phyloP scores from a whole-genome alignment of 306 rosid genomes.

The Vicia villosa region DNA sequence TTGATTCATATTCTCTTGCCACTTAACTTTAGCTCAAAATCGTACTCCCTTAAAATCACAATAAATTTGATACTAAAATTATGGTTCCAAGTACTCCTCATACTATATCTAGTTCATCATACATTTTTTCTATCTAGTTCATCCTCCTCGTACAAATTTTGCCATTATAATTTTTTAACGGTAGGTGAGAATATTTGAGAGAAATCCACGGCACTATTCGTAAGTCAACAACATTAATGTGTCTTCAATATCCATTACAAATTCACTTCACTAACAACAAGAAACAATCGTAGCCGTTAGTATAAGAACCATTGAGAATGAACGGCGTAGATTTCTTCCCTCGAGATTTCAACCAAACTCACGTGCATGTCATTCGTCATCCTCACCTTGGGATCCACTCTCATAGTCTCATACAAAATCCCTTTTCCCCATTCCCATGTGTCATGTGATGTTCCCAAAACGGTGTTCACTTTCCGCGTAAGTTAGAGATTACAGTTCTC shows the following conservation, averaged over 20 bases:
- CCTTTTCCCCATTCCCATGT: conserved; percentile 13
- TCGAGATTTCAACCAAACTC: conserved; percentile 13
- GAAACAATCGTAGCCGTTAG: neutral
- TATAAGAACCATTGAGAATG: neutral
- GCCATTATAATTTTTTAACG: neutral
- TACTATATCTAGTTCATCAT: too few relatives aligned
- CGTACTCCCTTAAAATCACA: too few relatives aligned
- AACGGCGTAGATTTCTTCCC: neutral
- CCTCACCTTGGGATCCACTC: conserved; percentile 37
- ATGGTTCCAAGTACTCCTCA: too few relatives aligned
- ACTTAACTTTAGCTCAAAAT: too few relatives aligned
- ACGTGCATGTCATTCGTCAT: conserved; percentile 31
- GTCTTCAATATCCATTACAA: conserved; percentile 24
- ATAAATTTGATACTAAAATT: too few relatives aligned
- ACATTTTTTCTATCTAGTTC: too few relatives aligned
- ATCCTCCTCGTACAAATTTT: too few relatives aligned
- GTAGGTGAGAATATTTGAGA: conserved; percentile 11
- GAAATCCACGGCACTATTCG: conserved; percentile 5
- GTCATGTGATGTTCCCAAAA: neutral
- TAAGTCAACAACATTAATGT: conserved; percentile 30
- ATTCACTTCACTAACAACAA: neutral
- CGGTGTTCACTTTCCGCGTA: neutral
- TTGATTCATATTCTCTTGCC: too few relatives aligned
- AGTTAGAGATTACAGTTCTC: neutral
- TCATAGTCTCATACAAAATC: conserved; percentile 12